Evolutionary conservation across 2,329 filamentous ascomycete species (phyloP), one percentile per base, ranked within the genome.

Genomic region (Cladosporium cucumerinum): DNA sequence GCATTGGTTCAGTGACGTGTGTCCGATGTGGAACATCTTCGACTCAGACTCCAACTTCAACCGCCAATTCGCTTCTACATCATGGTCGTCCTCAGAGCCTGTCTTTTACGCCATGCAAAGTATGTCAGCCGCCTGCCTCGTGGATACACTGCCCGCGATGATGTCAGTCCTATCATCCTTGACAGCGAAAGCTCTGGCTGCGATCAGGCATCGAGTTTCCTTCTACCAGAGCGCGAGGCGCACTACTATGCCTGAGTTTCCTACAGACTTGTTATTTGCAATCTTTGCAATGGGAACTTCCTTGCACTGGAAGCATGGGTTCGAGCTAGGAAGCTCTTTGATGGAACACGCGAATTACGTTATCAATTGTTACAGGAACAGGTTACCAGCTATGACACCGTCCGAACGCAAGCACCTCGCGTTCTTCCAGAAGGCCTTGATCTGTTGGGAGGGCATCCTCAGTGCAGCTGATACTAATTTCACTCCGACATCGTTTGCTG

Each of bases 1-100:
- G 28, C 63, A 67, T 54, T 69, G 67, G 67, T 69, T 69, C 46
- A 63, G 64, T 26, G 55, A 67, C n/a, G 61, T 69, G 3, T 69
- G 66, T 36, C 58, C 64, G 8, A 67, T 67, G 66, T 69, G 67
- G 67, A 67, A 62, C 5, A 65, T 65, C 18, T 69, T 65, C 32
- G 67, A 69, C 34, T 69, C 67, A 5, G 66, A 66, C 5, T 36
- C 49, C 4, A 69, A 69, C 39, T 60, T 48, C 12, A 69, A 69
- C 36, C 64, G 67, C 30, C 62, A 55, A 54, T 36, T 69, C 28
- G 67, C 67, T 26, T 54, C 43, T 2, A 59, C n/a, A 7, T 58
- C 57, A 10, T 67, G 65, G 60, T 46, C 59, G 18, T 61, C 51
- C 32, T 68, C 67, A 1, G 65, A 68, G 23, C 49, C 65, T 1